Base-by-base conservation (phyloP, 1,284 basidiomycete species). In the Vanrija pseudolonga region DNA sequence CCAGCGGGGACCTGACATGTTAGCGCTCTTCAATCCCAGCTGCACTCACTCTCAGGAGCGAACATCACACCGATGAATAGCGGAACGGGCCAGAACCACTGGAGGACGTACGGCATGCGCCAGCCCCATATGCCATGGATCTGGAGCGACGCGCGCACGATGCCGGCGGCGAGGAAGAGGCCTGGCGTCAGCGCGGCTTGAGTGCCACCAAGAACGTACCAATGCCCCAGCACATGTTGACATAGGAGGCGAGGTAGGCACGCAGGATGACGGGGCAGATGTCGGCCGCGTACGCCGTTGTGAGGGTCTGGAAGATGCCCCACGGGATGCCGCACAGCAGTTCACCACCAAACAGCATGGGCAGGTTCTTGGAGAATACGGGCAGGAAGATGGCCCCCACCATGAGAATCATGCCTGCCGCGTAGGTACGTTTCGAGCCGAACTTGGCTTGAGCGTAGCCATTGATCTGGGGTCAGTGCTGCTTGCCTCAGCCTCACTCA, bases 211-310 rank as follows among this genome's bases (percentile, higher is more conserved):
- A n/a, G n/a, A 4, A 26, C 44, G 65, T 62, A 39, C 74, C 74
- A 36, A 69, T 58, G 22, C 70, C 78, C 78, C 78, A 79, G 66
- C 77, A 79, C 42, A 77, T 66, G 62, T 77, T 77, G 56, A 79
- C 53, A 18, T 20, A 59, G 5, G 26, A 8, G 2, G 45, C 45
- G 36, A 51, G 42, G 40, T 37, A 46, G 19, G 53, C 42, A 7
- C 53, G 46, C 19, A 50, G n/a, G 2, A 42, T 65, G 43, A 78
- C 73, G 3, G 79, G 79, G 40, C 71, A 75, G 24, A 80, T 73
- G 47, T 80, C 79, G 19, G 77, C 71, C 11, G 79, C 79, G 59
- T 79, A 80, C 1, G 78, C 72, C 22, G 73, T 75, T 7, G 78
- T 79, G 6, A 80, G 65, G 1, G 78, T 77, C 61, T 79, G 75